A percentile compares a stretch with the other conserved stretches of the same genome.
Conservation (phyloP, 495 filamentous ascomycete genomes). For the Glonium stellatum region DNA sequence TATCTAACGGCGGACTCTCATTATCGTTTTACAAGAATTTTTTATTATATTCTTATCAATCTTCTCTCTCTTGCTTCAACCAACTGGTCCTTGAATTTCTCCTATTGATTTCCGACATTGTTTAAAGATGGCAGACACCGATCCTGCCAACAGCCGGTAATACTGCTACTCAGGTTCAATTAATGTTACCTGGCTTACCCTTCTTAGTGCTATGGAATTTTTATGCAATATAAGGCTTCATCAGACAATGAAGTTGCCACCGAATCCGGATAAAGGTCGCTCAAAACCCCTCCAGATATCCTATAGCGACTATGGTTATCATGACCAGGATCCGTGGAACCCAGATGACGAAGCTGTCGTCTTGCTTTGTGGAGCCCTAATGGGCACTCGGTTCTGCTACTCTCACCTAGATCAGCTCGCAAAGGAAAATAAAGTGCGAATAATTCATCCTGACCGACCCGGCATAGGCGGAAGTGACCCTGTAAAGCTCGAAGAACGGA, state of each 20-base stretch:
- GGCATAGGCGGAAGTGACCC: constrained; percentile 23
- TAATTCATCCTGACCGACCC: constrained; percentile 24
- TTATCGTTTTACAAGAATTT: too few relatives aligned
- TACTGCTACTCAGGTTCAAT: too few relatives aligned
- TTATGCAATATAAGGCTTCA: constrained; percentile 15
- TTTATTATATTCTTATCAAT: too few relatives aligned
- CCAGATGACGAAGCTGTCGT: constrained; percentile 21
- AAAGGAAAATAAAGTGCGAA: constrained; percentile 16
- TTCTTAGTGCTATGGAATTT: too few relatives aligned
- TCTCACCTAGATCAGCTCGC: constrained; percentile 17
- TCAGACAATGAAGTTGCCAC: constrained; percentile 11
- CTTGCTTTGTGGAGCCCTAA: constrained; percentile 23
- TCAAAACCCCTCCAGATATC: constrained; percentile 17
- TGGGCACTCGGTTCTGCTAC: constrained; percentile 15
- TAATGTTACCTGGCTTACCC: too few relatives aligned
- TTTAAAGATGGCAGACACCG: too few relatives aligned
- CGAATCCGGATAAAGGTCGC: constrained; percentile 12
- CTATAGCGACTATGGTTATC: constrained; percentile 20
- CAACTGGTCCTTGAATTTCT: too few relatives aligned
- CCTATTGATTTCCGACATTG: too few relatives aligned
- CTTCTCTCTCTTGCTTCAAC: too few relatives aligned
- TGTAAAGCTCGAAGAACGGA: constrained; percentile 11
- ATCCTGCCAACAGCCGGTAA: too few relatives aligned
- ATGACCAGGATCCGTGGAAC: neutral
- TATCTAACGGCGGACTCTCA: too few relatives aligned